Conservation (phyloP, 2,329 filamentous ascomycete genomes). For the Hansfordia pulvinata region DNA sequence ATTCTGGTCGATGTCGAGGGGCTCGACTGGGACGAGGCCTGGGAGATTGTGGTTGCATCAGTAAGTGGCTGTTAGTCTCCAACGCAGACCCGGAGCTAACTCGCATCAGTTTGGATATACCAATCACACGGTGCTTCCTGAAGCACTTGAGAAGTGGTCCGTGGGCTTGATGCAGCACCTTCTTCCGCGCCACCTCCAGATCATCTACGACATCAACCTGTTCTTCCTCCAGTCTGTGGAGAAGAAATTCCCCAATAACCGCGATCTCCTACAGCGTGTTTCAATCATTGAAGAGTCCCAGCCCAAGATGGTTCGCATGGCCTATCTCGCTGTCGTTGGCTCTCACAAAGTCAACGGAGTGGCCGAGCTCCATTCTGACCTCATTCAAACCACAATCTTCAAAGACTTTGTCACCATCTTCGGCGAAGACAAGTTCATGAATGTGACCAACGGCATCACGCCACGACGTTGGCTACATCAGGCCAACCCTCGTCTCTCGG, state of each 20-base stretch:
- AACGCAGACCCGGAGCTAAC: conserved; percentile 3
- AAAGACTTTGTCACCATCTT: conserved; percentile 96
- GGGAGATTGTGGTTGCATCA: conserved; percentile 62
- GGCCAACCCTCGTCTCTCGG: conserved; percentile 84
- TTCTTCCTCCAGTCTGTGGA: conserved; percentile 87
- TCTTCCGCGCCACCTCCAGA: conserved; percentile 85
- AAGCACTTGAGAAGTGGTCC: conserved; percentile 97
- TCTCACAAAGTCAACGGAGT: conserved; percentile 99
- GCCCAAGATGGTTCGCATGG: conserved; percentile 98
- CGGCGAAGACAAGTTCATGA: conserved; percentile 93
- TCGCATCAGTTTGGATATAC: conserved; percentile 70
- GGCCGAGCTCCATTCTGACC: conserved; percentile 89
- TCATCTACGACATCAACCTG: conserved; percentile 97
- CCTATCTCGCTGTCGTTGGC: conserved; percentile 83
- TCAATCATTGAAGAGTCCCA: conserved; percentile 96
- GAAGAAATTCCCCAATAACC: conserved; percentile 77
- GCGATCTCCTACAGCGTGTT: conserved; percentile 73
- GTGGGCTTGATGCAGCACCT: conserved; percentile 86
- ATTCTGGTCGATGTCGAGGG: conserved; percentile 84
- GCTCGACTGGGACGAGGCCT: conserved; percentile 85
- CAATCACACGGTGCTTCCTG: conserved; percentile 94
- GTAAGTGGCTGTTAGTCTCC: conserved; percentile 24
- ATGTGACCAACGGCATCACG: conserved; percentile 96
- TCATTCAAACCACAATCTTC: conserved; percentile 99
- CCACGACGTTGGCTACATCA: conserved; percentile 94